Conservation (phyloP, 441 rosid species). For the Pelargonium australe region DNA sequence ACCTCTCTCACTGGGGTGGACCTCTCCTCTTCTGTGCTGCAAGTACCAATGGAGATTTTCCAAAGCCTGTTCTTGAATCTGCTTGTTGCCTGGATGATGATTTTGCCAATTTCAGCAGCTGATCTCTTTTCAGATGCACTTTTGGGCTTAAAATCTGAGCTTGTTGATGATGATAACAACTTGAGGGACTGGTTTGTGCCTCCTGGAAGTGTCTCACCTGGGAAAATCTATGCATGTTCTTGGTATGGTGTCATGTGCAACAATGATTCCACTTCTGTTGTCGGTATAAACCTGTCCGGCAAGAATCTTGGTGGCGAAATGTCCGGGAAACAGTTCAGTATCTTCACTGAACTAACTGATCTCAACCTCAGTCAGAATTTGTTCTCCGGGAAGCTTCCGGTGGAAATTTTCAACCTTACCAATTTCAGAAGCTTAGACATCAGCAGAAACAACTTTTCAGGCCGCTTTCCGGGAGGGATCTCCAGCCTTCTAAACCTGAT, state of each 20-base stretch:
- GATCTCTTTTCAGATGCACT: conserved; percentile 68
- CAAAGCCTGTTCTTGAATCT: conserved; percentile 26
- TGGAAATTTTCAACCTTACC: conserved; percentile 45
- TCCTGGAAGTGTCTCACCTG: conserved; percentile 28
- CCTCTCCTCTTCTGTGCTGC: conserved; percentile 22
- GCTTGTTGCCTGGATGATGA: conserved; percentile 23
- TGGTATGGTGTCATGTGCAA: conserved; percentile 82
- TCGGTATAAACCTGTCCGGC: conserved; percentile 53
- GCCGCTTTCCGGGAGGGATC: conserved; percentile 48
- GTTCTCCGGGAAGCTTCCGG: conserved; percentile 59
- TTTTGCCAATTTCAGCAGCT: conserved; percentile 22
- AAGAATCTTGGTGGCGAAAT: conserved; percentile 58
- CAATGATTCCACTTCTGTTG: conserved; percentile 42
- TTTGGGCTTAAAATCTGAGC: conserved; percentile 57
- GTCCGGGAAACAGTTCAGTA: conserved; percentile 37
- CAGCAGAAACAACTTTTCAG: conserved; percentile 81
- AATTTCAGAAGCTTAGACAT: conserved; percentile 61
- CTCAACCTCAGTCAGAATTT: conserved; percentile 76
- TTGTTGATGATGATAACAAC: conserved; percentile 35
- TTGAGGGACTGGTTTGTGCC: conserved; percentile 61
- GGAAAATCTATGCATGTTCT: conserved; percentile 53
- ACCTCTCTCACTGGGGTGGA: conserved; percentile 9
- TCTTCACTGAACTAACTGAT: conserved; percentile 55
- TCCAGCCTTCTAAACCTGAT: conserved; percentile 39
- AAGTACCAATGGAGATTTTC: conserved; percentile 54